Evolutionary conservation across 2,329 filamentous ascomycete species (phyloP).

Genomic region (Balansia obtecta): DNA sequence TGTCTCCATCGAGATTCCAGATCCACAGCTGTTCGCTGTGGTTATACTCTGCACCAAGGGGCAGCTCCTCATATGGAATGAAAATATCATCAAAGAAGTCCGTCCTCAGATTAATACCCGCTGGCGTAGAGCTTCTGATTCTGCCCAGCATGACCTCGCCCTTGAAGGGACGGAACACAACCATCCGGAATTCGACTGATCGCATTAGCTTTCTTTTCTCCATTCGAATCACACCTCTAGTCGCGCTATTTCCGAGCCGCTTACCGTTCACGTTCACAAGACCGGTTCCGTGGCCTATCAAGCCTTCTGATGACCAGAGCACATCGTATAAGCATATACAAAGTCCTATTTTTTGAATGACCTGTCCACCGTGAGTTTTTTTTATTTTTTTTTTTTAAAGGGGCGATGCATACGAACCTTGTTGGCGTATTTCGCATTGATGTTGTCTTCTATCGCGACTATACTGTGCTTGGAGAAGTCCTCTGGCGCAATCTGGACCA

Average conservation of each 20-base stretch:
- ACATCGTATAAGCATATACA: conserved; percentile 92
- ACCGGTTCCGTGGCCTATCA: conserved; percentile 87
- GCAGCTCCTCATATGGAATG: conserved; percentile 61
- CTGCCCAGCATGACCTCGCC: conserved; percentile 80
- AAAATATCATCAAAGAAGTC: conserved; percentile 94
- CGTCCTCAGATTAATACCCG: conserved; percentile 66
- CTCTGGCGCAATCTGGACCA: conserved; percentile 82
- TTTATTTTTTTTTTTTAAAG: no score
- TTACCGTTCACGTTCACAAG: conserved; percentile 87
- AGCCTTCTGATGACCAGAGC: conserved; percentile 75
- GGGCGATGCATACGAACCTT: conserved; percentile 41
- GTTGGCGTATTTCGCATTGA: conserved; percentile 94
- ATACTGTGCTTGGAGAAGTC: conserved; percentile 77
- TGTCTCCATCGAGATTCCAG: conserved; percentile 63
- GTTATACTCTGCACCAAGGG: conserved; percentile 63
- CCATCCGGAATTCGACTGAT: conserved; percentile 77
- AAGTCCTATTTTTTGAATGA: conserved; percentile 86
- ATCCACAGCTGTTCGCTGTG: conserved; percentile 70
- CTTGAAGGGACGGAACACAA: conserved; percentile 93
- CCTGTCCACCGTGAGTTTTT: conserved; percentile 28
- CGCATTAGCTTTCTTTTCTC: background rate
- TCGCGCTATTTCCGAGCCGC: background rate
- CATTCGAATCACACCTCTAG: background rate
- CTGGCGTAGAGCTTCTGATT: conserved; percentile 61
- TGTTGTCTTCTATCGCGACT: conserved; percentile 86